Evolutionary conservation across 78 protist genomes (phyloP).

Genomic region (Dictyostelium firmibasis): DNA sequence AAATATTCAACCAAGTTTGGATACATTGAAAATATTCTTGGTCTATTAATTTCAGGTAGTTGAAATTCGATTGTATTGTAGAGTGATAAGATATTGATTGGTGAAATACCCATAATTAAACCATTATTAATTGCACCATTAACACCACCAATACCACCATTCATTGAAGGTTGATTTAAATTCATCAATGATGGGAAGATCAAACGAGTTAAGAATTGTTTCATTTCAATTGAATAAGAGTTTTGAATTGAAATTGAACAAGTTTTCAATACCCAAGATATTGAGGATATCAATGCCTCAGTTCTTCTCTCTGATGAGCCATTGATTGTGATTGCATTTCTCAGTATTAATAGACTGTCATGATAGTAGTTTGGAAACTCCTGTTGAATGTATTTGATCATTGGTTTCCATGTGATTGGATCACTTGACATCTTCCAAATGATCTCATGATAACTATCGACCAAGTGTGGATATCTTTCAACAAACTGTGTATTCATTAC

Average conservation of each 20-base stretch:
- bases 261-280: constrained; percentile 53
- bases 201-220: neutral
- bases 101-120: neutral
- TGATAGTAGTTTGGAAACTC: neutral
- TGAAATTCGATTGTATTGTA: constrained; percentile 41
- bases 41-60: constrained; percentile 22
- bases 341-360: neutral
- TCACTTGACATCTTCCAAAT: constrained; percentile 18
- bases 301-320: neutral
- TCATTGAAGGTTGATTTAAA: neutral
- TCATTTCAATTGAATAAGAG: neutral
- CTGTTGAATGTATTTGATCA: neutral
- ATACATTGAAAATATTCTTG: constrained; percentile 10
- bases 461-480: constrained; percentile 28
- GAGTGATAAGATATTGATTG: constrained; percentile 12
- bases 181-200: neutral
- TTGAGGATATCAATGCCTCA: constrained; percentile 13
- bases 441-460: constrained; percentile 57
- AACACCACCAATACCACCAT: neutral
- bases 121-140: neutral
- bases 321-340: neutral
- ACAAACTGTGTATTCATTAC: neutral
- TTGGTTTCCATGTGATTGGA: constrained; percentile 44
- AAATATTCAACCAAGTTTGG: constrained; percentile 3
- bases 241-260: constrained; percentile 29